Base-by-base conservation (phyloP, 495 filamentous ascomycete species). In the Daldinia grandis region DNA sequence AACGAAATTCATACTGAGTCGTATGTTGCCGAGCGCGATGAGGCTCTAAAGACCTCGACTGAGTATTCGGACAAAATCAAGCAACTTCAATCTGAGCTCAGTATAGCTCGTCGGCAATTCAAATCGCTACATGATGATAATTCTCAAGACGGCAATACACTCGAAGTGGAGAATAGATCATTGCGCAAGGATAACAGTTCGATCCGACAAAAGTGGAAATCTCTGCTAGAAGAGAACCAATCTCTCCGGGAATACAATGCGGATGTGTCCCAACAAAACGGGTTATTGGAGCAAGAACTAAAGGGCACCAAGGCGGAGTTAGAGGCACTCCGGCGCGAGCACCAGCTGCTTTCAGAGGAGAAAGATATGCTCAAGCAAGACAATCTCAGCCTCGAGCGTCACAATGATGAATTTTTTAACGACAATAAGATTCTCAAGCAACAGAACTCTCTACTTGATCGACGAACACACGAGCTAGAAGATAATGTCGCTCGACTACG, bases 1-100 rank as follows among this genome's bases (percentile, higher is more conserved):
- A 77, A 80, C 40, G 81, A 84, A 38, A 81, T 83, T 35, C 82
- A 84, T 69, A 81, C 76, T 19, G 75, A 81, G 5, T 81, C 82
- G 3, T 79, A 84, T 21, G 64, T 79, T 1, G 77, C 76, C 3
- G 83, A 85, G 73, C 81, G 81, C 28, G 82, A 85, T 50, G 80
- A 83, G 35, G 83, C 81, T 33, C 66, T 85, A 61, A 80, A 79
- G 47, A 79, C 78, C 24, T 78, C 77, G 2, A 78, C 80, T 0
- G 67, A 80, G 47, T 81, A 82, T n/a, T 76, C 78, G 19, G 76
- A 80, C 54, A 78, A 78, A 54, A 83, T 83, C 62, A 78, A 81
- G 50, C 79, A 76, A 6, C 77, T 85, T 9, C 78, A 84, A 50
- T 74, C 77, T 0, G 79, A 82, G 66, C 77, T 82, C n/a, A 74